A percentile compares a stretch with the other conserved stretches of the same genome.
phyloP scores from a whole-genome alignment of 2,329 filamentous ascomycete species.

The Claviceps africana region DNA sequence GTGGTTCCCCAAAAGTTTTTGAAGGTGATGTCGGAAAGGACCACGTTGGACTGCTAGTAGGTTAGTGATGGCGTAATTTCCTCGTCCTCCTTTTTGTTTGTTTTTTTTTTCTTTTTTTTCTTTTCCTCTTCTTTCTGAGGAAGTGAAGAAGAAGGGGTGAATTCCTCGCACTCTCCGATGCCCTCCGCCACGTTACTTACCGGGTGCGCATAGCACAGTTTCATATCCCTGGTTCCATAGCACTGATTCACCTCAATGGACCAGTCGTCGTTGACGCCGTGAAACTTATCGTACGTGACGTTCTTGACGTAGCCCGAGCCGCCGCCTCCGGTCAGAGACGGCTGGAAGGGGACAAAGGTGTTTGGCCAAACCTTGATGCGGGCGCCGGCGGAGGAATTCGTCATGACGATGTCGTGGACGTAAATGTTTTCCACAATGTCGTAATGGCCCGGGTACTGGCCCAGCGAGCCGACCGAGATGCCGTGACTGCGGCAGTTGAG shows the following conservation, averaged over 20 bases:
- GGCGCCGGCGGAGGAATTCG: conserved; percentile 48
- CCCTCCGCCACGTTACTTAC: neutral
- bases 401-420: conserved; percentile 46
- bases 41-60: neutral
- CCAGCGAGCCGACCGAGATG: conserved; percentile 57
- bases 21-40: neutral
- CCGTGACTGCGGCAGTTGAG: conserved; percentile 56
- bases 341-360: conserved; percentile 17
- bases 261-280: conserved; percentile 43
- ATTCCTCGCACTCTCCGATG: too few species aligned
- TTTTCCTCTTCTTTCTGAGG: neutral
- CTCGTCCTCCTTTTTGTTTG: neutral
- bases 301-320: conserved; percentile 42
- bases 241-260: conserved; percentile 1
- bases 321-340: conserved; percentile 46
- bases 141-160: too few species aligned
- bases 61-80: too few species aligned
- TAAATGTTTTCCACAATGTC: conserved; percentile 59
- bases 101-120: neutral
- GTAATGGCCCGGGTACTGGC: conserved; percentile 48
- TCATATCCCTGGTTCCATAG: neutral
- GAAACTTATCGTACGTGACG: conserved; percentile 51
- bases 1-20: neutral
- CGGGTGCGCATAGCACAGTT: neutral
- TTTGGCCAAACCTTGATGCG: conserved; percentile 65